These are phyloP conservation scores for Nemania sp. DNA, from an alignment of 2,329 filamentous ascomycete genomes.

Conservation along the genomic window DNA sequence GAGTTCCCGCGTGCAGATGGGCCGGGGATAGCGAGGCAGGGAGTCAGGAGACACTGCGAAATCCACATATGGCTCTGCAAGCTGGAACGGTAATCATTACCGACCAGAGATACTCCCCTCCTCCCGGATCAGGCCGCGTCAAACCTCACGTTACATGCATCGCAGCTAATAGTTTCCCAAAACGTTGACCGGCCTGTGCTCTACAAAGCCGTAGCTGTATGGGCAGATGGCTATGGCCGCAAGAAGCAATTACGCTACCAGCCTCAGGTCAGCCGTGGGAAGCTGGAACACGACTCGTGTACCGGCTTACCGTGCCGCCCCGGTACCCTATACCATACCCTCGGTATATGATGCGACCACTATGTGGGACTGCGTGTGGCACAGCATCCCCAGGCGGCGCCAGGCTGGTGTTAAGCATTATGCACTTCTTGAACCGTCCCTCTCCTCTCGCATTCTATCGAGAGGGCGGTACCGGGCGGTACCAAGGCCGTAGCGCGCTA, in stretches of 20 bases:
- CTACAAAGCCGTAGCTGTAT: too few relatives aligned
- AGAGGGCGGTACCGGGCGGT: too few relatives aligned
- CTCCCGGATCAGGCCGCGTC: conserved; percentile 1
- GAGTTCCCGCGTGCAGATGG: neutral
- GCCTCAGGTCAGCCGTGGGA: conserved; percentile 5
- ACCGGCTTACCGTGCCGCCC: conserved; percentile 11
- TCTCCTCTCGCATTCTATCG: too few relatives aligned
- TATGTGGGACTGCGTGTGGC: conserved; percentile 1
- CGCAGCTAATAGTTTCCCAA: neutral
- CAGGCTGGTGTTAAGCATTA: neutral
- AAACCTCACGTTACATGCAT: neutral
- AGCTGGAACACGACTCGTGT: neutral
- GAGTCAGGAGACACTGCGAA: neutral
- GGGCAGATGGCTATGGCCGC: too few relatives aligned
- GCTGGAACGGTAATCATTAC: conserved; percentile 5
- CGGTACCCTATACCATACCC: conserved; percentile 8
- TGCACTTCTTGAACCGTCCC: too few relatives aligned
- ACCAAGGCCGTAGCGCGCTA: neutral
- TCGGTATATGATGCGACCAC: conserved; percentile 6
- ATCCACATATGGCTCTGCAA: conserved; percentile 4
- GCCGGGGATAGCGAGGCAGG: neutral
- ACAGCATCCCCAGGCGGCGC: neutral
- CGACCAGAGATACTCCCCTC: neutral
- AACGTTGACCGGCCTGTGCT: neutral
- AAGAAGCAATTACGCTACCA: too few relatives aligned